Evolutionary conservation across 2,329 filamentous ascomycete genomes (phyloP).

Genomic region (Dactylellina parvicollis): DNA sequence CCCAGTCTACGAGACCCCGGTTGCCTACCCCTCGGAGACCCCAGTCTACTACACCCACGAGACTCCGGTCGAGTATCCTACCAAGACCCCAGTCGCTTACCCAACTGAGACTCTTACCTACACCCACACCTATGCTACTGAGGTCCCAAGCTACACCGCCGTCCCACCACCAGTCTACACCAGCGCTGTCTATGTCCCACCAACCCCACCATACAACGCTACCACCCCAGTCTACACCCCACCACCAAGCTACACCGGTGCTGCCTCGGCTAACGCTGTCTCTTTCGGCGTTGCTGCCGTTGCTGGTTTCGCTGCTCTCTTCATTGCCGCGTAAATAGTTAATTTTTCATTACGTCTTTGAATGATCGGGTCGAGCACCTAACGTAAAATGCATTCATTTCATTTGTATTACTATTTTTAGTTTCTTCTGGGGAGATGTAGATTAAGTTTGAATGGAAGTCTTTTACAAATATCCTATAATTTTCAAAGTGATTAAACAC

Average conservation of each 20-base stretch:
- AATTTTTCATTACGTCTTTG: slow-evolving; percentile 52
- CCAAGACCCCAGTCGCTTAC: background rate
- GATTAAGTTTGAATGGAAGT: slow-evolving; percentile 54
- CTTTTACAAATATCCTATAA: slow-evolving; percentile 42
- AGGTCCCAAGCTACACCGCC: slow-evolving; percentile 11
- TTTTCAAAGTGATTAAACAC: too few relatives aligned
- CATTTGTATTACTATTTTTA: slow-evolving; percentile 55
- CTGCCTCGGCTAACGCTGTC: slow-evolving; percentile 49
- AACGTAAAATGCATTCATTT: slow-evolving; percentile 54
- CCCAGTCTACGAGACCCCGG: slow-evolving; percentile 17
- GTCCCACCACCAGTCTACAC: slow-evolving; percentile 17
- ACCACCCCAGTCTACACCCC: slow-evolving; percentile 41
- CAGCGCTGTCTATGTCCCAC: too few relatives aligned
- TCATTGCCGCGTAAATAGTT: slow-evolving; percentile 53
- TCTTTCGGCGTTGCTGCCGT: slow-evolving; percentile 52
- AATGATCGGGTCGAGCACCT: slow-evolving; percentile 52
- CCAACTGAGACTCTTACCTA: background rate
- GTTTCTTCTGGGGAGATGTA: slow-evolving; percentile 51
- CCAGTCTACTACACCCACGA: slow-evolving; percentile 47
- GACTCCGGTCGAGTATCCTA: slow-evolving; percentile 43
- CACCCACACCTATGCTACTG: background rate
- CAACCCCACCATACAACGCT: slow-evolving; percentile 26
- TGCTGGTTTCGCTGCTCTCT: slow-evolving; percentile 52
- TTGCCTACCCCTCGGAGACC: slow-evolving; percentile 23
- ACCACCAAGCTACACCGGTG: slow-evolving; percentile 54